Percentiles rank a stretch among this genome's conserved stretches.
Evolutionary conservation across 495 filamentous ascomycete species (phyloP).

Genomic region (Thermochaetoides thermophila): DNA sequence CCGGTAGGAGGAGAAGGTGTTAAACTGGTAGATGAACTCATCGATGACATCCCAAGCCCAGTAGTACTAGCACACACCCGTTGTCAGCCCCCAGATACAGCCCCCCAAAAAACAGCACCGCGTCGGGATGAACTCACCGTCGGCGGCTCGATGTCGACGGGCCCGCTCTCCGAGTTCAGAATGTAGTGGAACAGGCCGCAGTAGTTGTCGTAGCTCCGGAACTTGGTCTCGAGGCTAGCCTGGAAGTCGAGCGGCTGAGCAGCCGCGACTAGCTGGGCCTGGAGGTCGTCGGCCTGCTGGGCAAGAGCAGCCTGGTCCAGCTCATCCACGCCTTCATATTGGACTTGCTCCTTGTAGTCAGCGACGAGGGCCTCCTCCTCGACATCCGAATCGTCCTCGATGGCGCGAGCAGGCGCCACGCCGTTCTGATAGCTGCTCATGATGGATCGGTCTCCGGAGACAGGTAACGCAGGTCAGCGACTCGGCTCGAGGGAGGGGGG

Average conservation of each 20-base stretch:
- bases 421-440: constrained; percentile 39
- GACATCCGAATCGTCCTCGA: constrained; percentile 74
- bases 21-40: constrained; percentile 99
- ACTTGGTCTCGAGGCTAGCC: constrained; percentile 86
- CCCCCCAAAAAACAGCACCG: not conserved
- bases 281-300: constrained; percentile 62
- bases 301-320: constrained; percentile 45
- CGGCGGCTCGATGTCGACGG: constrained; percentile 89
- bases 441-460: constrained; percentile 1
- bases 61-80: constrained; percentile 52
- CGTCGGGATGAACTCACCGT: constrained; percentile 47
- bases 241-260: constrained; percentile 91
- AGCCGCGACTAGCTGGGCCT: constrained; percentile 74
- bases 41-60: constrained; percentile 99
- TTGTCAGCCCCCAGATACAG: constrained; percentile 12
- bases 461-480: constrained; percentile 1
- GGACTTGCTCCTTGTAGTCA: constrained; percentile 89
- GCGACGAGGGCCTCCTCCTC: constrained; percentile 89
- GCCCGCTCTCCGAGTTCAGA: constrained; percentile 86
- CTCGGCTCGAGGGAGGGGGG: constrained; percentile 4
- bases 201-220: constrained; percentile 97
- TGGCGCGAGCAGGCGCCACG: constrained; percentile 33
- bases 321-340: constrained; percentile 73
- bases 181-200: constrained; percentile 98
- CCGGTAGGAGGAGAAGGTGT: constrained; percentile 94